Evolutionary conservation across 805 yeast genomes (phyloP).

Genomic region (Candida khao-thaluensis): DNA sequence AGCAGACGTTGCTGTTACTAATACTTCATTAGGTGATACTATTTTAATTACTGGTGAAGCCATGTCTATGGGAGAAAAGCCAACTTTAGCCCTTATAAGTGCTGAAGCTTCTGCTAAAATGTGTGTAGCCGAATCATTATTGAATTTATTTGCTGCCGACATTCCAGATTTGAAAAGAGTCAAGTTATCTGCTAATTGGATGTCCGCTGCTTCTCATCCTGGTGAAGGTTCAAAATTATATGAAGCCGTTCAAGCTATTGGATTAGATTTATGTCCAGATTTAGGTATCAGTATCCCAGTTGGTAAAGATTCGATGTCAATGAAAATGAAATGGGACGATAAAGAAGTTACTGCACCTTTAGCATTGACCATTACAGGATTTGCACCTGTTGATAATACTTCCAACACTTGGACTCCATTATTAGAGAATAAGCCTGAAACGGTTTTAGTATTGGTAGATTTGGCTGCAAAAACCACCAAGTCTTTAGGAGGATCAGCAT

Average conservation of each 20-base stretch:
- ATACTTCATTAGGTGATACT: constrained; percentile 78
- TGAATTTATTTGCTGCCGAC: constrained; percentile 89
- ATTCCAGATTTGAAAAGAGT: constrained; percentile 69
- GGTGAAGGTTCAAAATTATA: constrained; percentile 95
- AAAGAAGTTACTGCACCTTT: constrained; percentile 95
- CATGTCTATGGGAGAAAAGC: constrained; percentile 95
- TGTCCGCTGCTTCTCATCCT: constrained; percentile 92
- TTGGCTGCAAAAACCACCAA: constrained; percentile 52
- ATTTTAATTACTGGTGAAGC: constrained; percentile 89
- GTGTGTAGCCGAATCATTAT: constrained; percentile 91
- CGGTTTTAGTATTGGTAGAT: constrained; percentile 77
- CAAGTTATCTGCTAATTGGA: constrained; percentile 96
- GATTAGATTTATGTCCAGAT: constrained; percentile 90
- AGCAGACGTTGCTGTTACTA: constrained; percentile 96
- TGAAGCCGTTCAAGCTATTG: constrained; percentile 96
- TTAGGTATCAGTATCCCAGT: constrained; percentile 93
- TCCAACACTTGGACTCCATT: constrained; percentile 95
- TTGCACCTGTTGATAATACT: constrained; percentile 82
- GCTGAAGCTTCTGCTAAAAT: constrained; percentile 92
- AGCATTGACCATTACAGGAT: constrained; percentile 87
- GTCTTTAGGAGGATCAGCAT: constrained; percentile 88
- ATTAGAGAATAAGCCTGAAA: constrained; percentile 51
- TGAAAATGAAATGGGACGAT: constrained; percentile 97
- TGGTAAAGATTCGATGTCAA: constrained; percentile 98
- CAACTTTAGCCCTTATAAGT: constrained; percentile 81